Conservation (phyloP, 768 basidiomycete species). For the Trametes gibbosa region DNA sequence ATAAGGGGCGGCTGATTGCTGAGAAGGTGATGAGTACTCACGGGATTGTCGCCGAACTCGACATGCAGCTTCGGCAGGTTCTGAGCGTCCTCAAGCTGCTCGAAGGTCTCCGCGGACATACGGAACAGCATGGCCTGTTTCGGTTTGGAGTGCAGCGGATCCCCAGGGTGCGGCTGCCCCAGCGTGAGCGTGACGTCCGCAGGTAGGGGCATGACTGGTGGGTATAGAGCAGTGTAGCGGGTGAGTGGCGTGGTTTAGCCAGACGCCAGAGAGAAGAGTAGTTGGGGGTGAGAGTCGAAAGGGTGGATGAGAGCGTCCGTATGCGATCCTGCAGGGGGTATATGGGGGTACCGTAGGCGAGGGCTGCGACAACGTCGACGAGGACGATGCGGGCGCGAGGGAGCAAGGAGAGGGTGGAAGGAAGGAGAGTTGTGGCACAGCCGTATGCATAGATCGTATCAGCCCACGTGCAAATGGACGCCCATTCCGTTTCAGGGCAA, state of each 20-base stretch:
- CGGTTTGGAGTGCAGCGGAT: constrained; percentile 53
- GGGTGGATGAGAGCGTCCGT: not conserved
- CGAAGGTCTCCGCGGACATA: constrained; percentile 69
- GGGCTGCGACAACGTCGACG: constrained; percentile 1
- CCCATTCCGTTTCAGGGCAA: not conserved
- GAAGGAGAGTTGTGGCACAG: constrained; percentile 5
- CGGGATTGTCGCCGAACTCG: constrained; percentile 60
- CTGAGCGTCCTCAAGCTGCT: constrained; percentile 54
- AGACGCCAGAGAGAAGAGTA: not conserved
- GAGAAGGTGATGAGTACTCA: constrained; percentile 32
- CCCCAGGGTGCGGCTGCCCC: constrained; percentile 54
- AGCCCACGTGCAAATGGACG: constrained; percentile 7
- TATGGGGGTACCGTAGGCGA: not conserved
- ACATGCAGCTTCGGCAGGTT: constrained; percentile 50
- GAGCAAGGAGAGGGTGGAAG: no score
- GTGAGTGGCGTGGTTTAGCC: constrained; percentile 8
- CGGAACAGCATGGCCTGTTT: constrained; percentile 77
- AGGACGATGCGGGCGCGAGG: not conserved
- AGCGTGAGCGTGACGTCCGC: constrained; percentile 51
- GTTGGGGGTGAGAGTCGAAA: not conserved
- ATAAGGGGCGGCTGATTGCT: not conserved
- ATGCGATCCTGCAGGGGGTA: not conserved
- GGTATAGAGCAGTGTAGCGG: constrained; percentile 1
- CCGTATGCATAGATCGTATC: constrained; percentile 17
- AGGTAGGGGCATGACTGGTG: constrained; percentile 61